Evolutionary conservation across 2,329 filamentous ascomycete species (phyloP), one percentile per base, ranked within the genome.

Genomic region (Alternaria novae-zelandiae): DNA sequence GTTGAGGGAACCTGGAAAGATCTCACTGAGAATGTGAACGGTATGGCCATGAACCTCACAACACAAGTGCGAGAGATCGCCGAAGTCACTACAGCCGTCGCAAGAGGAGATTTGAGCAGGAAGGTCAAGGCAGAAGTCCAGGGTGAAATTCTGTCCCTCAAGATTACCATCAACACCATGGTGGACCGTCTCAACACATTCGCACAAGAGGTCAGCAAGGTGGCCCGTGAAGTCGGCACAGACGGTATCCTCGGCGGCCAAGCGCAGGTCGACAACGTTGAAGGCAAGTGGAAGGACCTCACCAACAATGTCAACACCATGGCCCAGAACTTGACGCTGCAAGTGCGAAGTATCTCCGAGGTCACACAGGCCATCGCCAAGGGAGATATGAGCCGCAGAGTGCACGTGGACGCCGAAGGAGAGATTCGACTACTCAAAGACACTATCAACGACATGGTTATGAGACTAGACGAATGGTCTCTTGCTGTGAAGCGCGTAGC

Each of bases 381-480:
- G 77, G 95, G 95, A 76, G 93, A 97, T 82, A 93, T 98, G 88
- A 96, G 92, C 80, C 92, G 94, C 80, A 96, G 96, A 83, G 97
- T 98, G 74, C 92, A 97, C 69, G 95, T 98, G 8, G 91, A 97
- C 74, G 95, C 95, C 57, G 94, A 95, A 80, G 95, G 95, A 81
- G 95, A 98, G 81, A 97, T 98, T 68, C 88, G 96, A 68, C 90
- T 97, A 3, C 83, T 98, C 56, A 97, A 97, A 79, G 93, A 96
- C 76, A 98, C 95, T 46, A 97, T 97, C 83, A 97, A 97, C 80
- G 95, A 97, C 89, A 97, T 97, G 95, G 95, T 98, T 69, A 94
- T 94, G 78, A 89, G 95, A 67, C 84, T 99, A 54, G 96, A 96
- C 63, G 95, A 95, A 69, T 98, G 97, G 87, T 97, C 94, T 59